Base-by-base conservation (phyloP, 1,284 basidiomycete species). In the Afroboletus lepidellus region DNA sequence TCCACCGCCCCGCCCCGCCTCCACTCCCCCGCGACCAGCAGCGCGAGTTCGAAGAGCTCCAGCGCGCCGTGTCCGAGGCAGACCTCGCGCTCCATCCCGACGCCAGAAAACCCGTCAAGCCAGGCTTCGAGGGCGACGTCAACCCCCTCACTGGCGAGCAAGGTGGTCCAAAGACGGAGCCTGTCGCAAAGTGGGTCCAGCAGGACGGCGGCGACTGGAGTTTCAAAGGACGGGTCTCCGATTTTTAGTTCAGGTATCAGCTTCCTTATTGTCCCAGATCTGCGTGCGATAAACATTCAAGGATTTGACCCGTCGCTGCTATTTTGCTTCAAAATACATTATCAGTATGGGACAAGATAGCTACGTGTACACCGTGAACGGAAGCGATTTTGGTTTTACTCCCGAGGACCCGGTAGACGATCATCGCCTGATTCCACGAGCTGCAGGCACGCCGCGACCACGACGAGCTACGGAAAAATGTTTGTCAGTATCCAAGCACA, bases 391-490 rank as follows among this genome's bases (percentile, higher is more conserved):
- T 56, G 9, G 52, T 62, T 58, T 62, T 54, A 41, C 32, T 25
- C 34, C 30, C 9, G 16, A 42, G 29, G 33, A 20, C 30, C n/a
- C 5, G 25, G 25, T 6, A 29, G 6, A 24, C 9, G 16, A 25
- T 83, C 72, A 91, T 73, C 88, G 81, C 69, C 88, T 80, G 68
- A 91, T 91, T 55, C 88, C 88, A 59, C 88, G 80, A 55, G 85
- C 74, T 11, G 77, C 75, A 55, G 85, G 85, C 33, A 89, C 85
- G 56, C 89, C 89, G 62, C 89, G 87, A 64, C 90, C 90, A 70
- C 89, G 89, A 61, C 89, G 89, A 67, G 89, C 89, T 92, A 63
- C 24, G 62, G 52, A 55, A 52, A 8, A 32, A 13, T 15, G 12
- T 15, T 12, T 0, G 41, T 65, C 18, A 66, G 63, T 33, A 51